Conservation (phyloP, 768 basidiomycete species). For the Tricholoma flavovirens region DNA sequence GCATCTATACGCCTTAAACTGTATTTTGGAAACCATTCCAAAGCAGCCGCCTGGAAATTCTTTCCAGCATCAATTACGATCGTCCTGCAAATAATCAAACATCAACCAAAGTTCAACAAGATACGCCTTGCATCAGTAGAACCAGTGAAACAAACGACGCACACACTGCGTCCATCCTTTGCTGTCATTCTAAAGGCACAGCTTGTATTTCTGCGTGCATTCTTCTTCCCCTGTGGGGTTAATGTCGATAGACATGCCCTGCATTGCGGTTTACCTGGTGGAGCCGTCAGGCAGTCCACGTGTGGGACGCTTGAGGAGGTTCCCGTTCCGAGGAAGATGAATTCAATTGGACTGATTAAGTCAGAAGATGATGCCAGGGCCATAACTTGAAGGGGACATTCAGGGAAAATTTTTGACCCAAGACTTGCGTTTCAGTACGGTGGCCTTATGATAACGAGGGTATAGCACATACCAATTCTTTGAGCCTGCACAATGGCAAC, state of each 20-base stretch:
- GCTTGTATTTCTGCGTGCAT: constrained; percentile 80
- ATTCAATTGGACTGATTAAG: constrained; percentile 33
- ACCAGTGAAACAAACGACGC: constrained; percentile 24
- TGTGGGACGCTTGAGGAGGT: constrained; percentile 70
- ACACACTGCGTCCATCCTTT: constrained; percentile 44
- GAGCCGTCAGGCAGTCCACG: constrained; percentile 69
- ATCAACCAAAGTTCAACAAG: neutral
- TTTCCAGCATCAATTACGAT: constrained; percentile 84
- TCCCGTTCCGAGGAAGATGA: constrained; percentile 82
- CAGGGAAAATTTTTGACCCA: too few relatives aligned
- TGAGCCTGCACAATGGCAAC: too few relatives aligned
- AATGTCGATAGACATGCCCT: constrained; percentile 64
- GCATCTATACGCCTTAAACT: constrained; percentile 53
- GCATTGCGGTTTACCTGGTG: constrained; percentile 45
- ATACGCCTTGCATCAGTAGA: neutral
- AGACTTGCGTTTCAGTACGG: too few relatives aligned
- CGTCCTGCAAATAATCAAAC: constrained; percentile 39
- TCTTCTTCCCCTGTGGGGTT: constrained; percentile 70
- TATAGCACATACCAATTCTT: too few relatives aligned
- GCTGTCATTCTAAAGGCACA: constrained; percentile 50
- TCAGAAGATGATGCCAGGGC: neutral
- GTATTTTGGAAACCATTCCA: constrained; percentile 59
- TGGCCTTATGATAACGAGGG: too few relatives aligned
- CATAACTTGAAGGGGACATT: neutral
- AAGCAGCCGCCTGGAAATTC: constrained; percentile 57